Evolutionary conservation across 2,329 filamentous ascomycete genomes (phyloP).

Genomic region (Monosporascus sp.): DNA sequence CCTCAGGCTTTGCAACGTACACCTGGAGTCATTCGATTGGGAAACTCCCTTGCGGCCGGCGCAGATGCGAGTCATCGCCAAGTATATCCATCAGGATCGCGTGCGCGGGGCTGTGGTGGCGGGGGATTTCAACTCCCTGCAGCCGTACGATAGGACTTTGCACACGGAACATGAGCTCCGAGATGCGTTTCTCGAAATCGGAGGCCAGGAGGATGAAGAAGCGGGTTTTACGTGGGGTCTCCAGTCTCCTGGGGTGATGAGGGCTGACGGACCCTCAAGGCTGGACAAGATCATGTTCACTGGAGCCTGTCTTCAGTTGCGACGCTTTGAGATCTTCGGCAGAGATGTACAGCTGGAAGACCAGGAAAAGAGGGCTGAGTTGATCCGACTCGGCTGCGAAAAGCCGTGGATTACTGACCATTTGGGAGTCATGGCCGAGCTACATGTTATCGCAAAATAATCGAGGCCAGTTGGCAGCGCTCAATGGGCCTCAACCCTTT

Average conservation of each 20-base stretch:
- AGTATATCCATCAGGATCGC: conserved; percentile 33
- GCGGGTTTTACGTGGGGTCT: conserved; percentile 55
- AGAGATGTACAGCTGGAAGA: conserved; percentile 36
- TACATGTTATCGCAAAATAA: background rate
- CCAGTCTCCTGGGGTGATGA: conserved; percentile 37
- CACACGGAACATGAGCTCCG: conserved; percentile 42
- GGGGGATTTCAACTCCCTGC: conserved; percentile 55
- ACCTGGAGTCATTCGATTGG: conserved; percentile 49
- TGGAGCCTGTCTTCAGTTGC: conserved; percentile 29
- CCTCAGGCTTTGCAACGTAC: conserved; percentile 49
- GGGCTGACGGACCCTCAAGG: conserved; percentile 39
- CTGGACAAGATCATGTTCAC: conserved; percentile 48
- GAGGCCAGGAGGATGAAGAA: conserved; percentile 44
- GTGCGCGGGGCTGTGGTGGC: conserved; percentile 40
- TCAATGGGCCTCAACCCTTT: too few species aligned
- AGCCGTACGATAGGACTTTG: conserved; percentile 45
- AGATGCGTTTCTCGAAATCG: conserved; percentile 48
- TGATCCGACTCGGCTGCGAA: conserved; percentile 26
- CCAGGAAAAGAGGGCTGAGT: conserved; percentile 25
- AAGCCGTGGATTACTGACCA: conserved; percentile 48
- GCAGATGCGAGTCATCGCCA: conserved; percentile 40
- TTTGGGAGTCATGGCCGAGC: conserved; percentile 35
- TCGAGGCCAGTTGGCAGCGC: too few species aligned
- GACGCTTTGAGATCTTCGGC: conserved; percentile 43
- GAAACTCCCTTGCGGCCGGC: conserved; percentile 42